These are phyloP conservation scores for Microbotryum silenes-acaulis DNA, from an alignment of 1,284 basidiomycete genomes.

Conservation along the genomic window DNA sequence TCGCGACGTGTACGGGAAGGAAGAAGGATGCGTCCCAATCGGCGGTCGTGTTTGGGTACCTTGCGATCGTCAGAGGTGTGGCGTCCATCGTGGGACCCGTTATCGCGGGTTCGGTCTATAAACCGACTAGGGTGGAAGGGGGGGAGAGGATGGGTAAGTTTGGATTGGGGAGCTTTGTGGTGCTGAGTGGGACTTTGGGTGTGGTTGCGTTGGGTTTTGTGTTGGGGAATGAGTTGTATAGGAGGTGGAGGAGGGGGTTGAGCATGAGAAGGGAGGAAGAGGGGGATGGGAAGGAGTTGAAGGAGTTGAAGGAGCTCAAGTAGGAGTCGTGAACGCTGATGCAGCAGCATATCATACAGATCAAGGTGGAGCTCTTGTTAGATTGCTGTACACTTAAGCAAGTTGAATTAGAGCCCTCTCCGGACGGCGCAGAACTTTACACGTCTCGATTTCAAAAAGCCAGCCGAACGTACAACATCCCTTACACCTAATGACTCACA, in stretches of 20 bases:
- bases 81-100: background rate
- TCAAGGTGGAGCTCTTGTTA: too few species aligned
- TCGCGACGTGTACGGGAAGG: background rate
- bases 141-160: background rate
- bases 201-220: background rate
- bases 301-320: too few species aligned
- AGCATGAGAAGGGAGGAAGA: too few species aligned
- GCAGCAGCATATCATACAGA: too few species aligned
- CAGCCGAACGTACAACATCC: too few species aligned
- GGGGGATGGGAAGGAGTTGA: too few species aligned
- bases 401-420: too few species aligned
- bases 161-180: background rate
- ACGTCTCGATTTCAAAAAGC: too few species aligned
- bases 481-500: too few species aligned
- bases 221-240: background rate
- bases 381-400: too few species aligned
- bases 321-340: too few species aligned
- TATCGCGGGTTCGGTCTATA: background rate
- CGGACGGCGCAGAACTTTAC: too few species aligned
- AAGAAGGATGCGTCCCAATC: background rate
- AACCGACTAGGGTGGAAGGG: background rate
- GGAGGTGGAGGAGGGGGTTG: background rate
- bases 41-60: background rate
- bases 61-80: constrained; percentile 1
- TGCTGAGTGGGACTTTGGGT: background rate